Base-by-base conservation (phyloP, 2,329 filamentous ascomycete genomes). In the Fonsecaea erecta region DNA sequence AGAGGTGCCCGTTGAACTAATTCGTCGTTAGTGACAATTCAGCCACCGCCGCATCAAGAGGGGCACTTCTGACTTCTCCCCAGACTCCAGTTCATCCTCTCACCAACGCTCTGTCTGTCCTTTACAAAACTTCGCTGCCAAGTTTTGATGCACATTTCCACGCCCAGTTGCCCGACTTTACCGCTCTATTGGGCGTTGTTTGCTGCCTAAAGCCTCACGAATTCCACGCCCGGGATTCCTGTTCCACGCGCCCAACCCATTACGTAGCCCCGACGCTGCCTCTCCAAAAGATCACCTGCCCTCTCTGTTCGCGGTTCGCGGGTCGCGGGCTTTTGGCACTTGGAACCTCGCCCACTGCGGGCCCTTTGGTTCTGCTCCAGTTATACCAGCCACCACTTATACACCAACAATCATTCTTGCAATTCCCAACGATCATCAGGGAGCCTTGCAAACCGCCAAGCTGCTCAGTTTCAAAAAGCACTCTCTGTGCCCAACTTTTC, bases 391-490 rank as follows among this genome's bases (percentile, higher is more conserved):
- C 57, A 60, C 57, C 62, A 60, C 48, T 40, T 40, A 40, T 1
- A 40, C 34, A 51, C 28, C 35, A 48, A 11, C 34, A 59, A n/a
- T 55, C 40, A 48, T 18, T 48, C 43, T 56, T 60, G 16, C 32
- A 34, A 28, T 26, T 34, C 46, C 26, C 60, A 43, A 51, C 56
- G 51, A 24, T 40, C 57, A 62, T 26, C 35, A 26, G 52, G 26
- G 35, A 51, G 65, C 61, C 65, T 67, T 52, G 35, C 61, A 60
- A 59, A 11, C 35, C 53, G 65, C 65, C 65, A 67, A 67, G 61
- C 61, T 51, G 60, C 37, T 46, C 51, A 67, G 52, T 37, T 43
- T 67, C 58, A 40, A 63, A 57, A 67, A 62, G 32, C 48, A 28
- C n/a, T 54, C 32, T 37, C 8, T 8, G 32, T 51, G 32, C 26